Evolutionary conservation across 1,284 basidiomycete species (phyloP).

Genomic region (Cryptococcus maquisensis): DNA sequence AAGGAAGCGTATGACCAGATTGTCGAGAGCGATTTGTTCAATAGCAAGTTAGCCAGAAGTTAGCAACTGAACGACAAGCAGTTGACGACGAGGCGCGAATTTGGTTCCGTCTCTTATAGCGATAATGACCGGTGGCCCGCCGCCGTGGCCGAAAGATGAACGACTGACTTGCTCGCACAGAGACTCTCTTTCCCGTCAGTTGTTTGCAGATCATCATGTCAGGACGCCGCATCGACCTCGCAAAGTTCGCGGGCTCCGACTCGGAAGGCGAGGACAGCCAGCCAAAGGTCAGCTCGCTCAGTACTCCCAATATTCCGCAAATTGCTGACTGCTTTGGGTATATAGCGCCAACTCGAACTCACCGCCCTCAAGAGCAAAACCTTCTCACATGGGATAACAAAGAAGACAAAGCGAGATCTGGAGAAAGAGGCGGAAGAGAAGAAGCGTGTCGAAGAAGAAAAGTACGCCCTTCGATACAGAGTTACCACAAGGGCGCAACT

Average conservation of each 20-base stretch:
- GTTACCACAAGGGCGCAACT: not conserved
- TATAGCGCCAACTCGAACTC: slow-evolving; percentile 33
- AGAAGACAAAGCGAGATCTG: slow-evolving; percentile 68
- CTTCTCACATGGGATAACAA: slow-evolving; percentile 48
- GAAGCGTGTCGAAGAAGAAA: slow-evolving; percentile 70
- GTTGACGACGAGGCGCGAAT: not conserved
- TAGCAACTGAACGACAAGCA: too few species aligned
- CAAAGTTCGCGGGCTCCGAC: slow-evolving; percentile 44
- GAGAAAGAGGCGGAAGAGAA: slow-evolving; percentile 84
- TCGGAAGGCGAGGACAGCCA: slow-evolving; percentile 41
- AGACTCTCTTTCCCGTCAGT: too few species aligned
- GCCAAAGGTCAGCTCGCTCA: slow-evolving; percentile 16
- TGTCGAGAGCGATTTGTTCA: too few species aligned
- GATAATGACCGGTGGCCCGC: too few species aligned
- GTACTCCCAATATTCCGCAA: too few species aligned
- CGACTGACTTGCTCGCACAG: too few species aligned
- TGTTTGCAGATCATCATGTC: slow-evolving; percentile 8
- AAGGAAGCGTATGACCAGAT: too few species aligned
- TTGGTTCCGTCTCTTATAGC: too few species aligned
- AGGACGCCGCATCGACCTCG: slow-evolving; percentile 36
- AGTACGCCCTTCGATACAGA: slow-evolving; percentile 21
- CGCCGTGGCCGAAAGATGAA: too few species aligned
- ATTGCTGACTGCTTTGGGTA: too few species aligned
- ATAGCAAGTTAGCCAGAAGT: too few species aligned
- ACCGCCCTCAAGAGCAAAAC: slow-evolving; percentile 45